phyloP scores from a whole-genome alignment of 345 rosid genomes.

The Eucalyptus camaldulensis region DNA sequence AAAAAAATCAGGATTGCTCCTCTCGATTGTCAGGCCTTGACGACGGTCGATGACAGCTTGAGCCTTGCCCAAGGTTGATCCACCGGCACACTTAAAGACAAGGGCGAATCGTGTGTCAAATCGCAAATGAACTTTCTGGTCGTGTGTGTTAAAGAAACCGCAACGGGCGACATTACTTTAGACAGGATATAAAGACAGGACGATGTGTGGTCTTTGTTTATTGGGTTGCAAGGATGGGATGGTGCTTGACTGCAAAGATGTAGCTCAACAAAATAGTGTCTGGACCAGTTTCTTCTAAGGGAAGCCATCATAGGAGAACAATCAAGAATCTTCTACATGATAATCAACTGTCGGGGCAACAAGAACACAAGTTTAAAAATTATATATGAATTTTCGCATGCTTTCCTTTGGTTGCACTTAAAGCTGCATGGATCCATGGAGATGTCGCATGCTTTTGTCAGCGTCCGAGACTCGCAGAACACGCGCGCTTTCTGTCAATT shows the following conservation, averaged over 20 bases:
- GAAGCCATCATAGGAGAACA: not conserved
- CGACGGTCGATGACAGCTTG: accelerated
- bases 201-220: not conserved
- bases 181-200: not conserved
- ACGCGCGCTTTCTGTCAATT: not conserved
- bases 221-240: not conserved
- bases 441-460: not conserved
- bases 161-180: not conserved
- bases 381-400: not conserved
- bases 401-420: not conserved
- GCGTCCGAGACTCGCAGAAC: not conserved
- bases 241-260: not conserved
- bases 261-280: not conserved
- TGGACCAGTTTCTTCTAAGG: not conserved
- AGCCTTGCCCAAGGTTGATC: not conserved
- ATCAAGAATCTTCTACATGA: not conserved
- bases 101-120: not conserved
- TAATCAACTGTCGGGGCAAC: not conserved
- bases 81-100: not conserved
- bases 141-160: not conserved
- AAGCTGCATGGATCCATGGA: not conserved
- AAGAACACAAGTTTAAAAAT: not conserved
- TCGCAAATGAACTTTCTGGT: not conserved
- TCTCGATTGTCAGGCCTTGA: too few relatives aligned
- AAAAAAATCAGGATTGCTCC: too few relatives aligned